These are phyloP conservation scores for Spongiforma sp. DNA, from an alignment of 1,284 basidiomycete species.

Conservation along the genomic window DNA sequence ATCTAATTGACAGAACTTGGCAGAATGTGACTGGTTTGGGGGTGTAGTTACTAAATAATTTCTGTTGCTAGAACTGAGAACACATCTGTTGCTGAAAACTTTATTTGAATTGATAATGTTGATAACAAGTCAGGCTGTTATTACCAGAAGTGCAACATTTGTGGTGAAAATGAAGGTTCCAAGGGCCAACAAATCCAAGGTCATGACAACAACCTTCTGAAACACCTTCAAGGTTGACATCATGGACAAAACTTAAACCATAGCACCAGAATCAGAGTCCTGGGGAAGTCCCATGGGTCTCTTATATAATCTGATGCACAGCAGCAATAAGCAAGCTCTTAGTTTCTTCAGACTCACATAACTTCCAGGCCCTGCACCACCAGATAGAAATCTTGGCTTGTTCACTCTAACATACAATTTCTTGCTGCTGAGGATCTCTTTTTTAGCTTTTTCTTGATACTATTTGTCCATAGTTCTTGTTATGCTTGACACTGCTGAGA, in stretches of 20 bases:
- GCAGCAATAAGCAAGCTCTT: conserved; percentile 4
- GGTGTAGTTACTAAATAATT: no score
- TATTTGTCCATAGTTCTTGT: conserved; percentile 6
- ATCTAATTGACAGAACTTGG: neutral
- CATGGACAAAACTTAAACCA: neutral
- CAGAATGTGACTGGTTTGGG: no score
- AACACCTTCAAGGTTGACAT: neutral
- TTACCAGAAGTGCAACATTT: conserved; percentile 8
- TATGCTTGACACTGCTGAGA: no score
- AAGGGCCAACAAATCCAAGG: neutral
- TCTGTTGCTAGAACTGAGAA: neutral
- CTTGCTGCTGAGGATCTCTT: conserved; percentile 4
- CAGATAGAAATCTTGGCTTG: no score
- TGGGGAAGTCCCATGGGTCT: neutral
- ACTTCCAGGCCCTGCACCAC: no score
- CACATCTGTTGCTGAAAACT: neutral
- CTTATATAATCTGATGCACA: conserved; percentile 1
- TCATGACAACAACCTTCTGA: neutral
- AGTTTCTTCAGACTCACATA: conserved; percentile 4
- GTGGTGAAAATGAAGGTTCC: neutral
- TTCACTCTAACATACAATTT: conserved; percentile 15
- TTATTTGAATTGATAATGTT: conserved; percentile 3
- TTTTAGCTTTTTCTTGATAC: conserved; percentile 9
- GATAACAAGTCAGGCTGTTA: conserved; percentile 3
- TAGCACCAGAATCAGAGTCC: neutral